Conservation (phyloP, 2,329 filamentous ascomycete species). For the Fusarium humuli region DNA sequence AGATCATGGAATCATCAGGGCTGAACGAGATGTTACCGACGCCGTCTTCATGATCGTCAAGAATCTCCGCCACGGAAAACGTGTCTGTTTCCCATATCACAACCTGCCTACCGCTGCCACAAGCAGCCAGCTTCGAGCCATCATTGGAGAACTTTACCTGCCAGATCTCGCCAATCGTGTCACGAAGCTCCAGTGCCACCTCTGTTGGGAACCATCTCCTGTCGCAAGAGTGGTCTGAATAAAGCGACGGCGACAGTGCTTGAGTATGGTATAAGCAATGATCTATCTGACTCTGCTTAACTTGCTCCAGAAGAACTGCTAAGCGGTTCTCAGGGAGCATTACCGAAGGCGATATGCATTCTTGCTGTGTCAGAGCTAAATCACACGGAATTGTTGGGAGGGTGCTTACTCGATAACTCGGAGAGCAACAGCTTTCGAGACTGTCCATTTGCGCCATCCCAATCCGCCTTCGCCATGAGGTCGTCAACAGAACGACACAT, state of each 20-base stretch:
- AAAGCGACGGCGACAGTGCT: slow-evolving; percentile 81
- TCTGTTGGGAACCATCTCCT: slow-evolving; percentile 81
- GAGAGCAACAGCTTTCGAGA: slow-evolving; percentile 82
- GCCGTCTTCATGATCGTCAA: slow-evolving; percentile 75
- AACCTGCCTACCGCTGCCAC: slow-evolving; percentile 79
- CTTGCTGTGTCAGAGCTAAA: slow-evolving; percentile 60
- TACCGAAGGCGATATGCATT: slow-evolving; percentile 91
- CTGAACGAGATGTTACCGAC: slow-evolving; percentile 91
- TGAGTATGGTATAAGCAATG: slow-evolving; percentile 92
- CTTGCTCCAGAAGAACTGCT: slow-evolving; percentile 81
- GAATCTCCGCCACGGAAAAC: slow-evolving; percentile 72
- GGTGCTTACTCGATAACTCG: slow-evolving; percentile 79
- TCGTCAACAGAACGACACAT: slow-evolving; percentile 88
- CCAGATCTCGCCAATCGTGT: slow-evolving; percentile 89
- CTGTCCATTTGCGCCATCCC: slow-evolving; percentile 83
- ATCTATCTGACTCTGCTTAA: slow-evolving; percentile 85
- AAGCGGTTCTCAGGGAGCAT: slow-evolving; percentile 96
- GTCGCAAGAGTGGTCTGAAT: slow-evolving; percentile 88
- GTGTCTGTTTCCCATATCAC: slow-evolving; percentile 83
- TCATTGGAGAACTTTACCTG: slow-evolving; percentile 91
- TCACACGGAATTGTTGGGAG: neutral
- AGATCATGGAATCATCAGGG: slow-evolving; percentile 86
- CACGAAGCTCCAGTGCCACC: slow-evolving; percentile 74
- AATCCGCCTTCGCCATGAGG: slow-evolving; percentile 79
- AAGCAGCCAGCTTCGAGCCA: slow-evolving; percentile 83